Percentiles rank a stretch among this genome's conserved stretches.
Evolutionary conservation across 352 stramenopile genomes (phyloP).

Genomic region (Phytophthora boehmeriae): DNA sequence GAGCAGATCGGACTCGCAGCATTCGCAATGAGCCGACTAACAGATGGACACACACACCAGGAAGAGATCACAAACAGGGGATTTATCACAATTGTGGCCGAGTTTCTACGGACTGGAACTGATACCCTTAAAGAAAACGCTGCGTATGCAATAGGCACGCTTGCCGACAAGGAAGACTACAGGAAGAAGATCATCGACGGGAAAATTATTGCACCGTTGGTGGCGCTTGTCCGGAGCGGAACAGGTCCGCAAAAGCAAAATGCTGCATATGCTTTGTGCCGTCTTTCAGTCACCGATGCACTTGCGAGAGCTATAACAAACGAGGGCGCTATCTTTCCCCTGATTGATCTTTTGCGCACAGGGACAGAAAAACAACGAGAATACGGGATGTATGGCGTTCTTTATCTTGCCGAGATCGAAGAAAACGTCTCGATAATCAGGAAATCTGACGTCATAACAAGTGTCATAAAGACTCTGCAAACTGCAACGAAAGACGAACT

Average conservation of each 20-base stretch:
- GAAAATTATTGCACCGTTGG: slow-evolving; percentile 8
- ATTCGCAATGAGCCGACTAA: slow-evolving; percentile 6
- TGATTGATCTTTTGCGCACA: slow-evolving; percentile 1
- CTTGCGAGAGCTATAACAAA: slow-evolving; percentile 7
- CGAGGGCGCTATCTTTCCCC: background rate
- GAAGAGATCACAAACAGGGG: slow-evolving; percentile 2
- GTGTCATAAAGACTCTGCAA: background rate
- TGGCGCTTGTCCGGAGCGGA: slow-evolving; percentile 4
- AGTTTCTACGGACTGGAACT: slow-evolving; percentile 3
- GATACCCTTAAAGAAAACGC: slow-evolving; percentile 8
- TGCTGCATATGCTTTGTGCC: slow-evolving; percentile 7
- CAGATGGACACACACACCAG: background rate
- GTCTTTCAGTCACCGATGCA: slow-evolving; percentile 12
- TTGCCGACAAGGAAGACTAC: slow-evolving; percentile 4
- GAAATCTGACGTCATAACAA: background rate
- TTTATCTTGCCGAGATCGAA: background rate
- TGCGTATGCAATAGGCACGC: slow-evolving; percentile 4
- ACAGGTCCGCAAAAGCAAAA: slow-evolving; percentile 10
- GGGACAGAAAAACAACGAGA: slow-evolving; percentile 1
- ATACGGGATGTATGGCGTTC: background rate
- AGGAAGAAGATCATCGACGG: slow-evolving; percentile 2
- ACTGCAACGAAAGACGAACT: background rate
- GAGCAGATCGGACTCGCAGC: slow-evolving; percentile 11
- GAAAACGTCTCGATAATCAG: background rate
- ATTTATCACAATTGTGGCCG: slow-evolving; percentile 1